Conservation (phyloP, 2,329 filamentous ascomycete species). For the Trichoderma sp. region DNA sequence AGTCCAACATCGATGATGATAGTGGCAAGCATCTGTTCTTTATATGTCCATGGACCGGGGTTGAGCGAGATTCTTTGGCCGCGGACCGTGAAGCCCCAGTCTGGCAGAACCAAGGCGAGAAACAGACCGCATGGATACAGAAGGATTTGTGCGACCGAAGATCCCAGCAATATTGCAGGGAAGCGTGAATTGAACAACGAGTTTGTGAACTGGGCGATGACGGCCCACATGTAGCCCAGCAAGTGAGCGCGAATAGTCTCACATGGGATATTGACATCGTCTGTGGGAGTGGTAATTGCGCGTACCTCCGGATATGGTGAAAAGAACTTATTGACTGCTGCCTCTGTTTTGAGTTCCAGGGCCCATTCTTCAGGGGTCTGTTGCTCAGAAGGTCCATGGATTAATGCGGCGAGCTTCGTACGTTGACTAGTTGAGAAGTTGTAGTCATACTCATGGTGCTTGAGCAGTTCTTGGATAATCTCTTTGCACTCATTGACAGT, state of each 20-base stretch:
- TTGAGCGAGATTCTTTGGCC: conserved; percentile 36
- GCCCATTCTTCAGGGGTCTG: conserved; percentile 22
- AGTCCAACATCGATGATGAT: conserved; percentile 53
- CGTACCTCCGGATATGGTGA: conserved; percentile 36
- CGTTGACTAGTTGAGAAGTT: conserved; percentile 25
- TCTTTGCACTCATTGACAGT: conserved; percentile 23
- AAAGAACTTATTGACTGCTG: conserved; percentile 22
- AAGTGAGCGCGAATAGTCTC: conserved; percentile 42
- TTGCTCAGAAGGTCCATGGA: conserved; percentile 21
- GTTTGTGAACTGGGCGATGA: conserved; percentile 23
- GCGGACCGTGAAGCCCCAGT: conserved; percentile 19
- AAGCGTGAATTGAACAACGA: conserved; percentile 42
- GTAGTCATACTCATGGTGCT: conserved; percentile 28
- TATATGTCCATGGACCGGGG: conserved; percentile 50
- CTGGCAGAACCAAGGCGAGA: conserved; percentile 7
- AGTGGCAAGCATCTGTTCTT: conserved; percentile 53
- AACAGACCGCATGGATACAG: conserved; percentile 36
- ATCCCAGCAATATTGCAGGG: conserved; percentile 39
- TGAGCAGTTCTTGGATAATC: conserved; percentile 23
- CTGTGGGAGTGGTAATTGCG: conserved; percentile 43
- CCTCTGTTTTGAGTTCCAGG: conserved; percentile 22
- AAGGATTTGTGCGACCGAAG: conserved; percentile 41
- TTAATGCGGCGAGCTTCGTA: conserved; percentile 22
- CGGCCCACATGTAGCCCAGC: conserved; percentile 37
- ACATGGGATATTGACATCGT: conserved; percentile 38